These are phyloP conservation scores for Lophiotrema nucula DNA, from an alignment of 495 filamentous ascomycete species.

Conservation along the genomic window DNA sequence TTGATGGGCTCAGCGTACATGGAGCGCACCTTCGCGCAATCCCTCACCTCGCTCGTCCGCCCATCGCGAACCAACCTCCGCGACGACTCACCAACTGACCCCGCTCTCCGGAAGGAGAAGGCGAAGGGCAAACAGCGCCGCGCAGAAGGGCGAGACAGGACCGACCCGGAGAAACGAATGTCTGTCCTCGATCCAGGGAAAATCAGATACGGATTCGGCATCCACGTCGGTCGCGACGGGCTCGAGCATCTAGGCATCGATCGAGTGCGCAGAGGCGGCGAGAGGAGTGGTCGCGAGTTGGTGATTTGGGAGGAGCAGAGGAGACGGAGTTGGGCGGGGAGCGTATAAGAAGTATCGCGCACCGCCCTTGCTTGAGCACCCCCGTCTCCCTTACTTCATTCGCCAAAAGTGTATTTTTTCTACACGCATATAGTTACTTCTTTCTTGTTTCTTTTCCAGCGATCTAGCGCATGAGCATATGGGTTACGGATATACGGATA, in stretches of 20 bases:
- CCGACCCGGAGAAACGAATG: slow-evolving; percentile 13
- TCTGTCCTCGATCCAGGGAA: slow-evolving; percentile 20
- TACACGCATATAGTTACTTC: too few relatives aligned
- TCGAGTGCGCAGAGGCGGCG: slow-evolving; percentile 51
- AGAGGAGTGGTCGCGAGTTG: slow-evolving; percentile 35
- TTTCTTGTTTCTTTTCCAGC: too few relatives aligned
- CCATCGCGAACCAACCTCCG: slow-evolving; percentile 20
- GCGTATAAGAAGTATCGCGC: not conserved
- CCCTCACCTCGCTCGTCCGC: slow-evolving; percentile 20
- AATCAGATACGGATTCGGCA: slow-evolving; percentile 61
- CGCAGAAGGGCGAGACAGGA: too few relatives aligned
- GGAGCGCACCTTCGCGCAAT: slow-evolving; percentile 19
- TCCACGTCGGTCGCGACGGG: slow-evolving; percentile 60
- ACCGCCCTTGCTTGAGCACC: too few relatives aligned
- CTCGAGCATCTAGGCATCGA: slow-evolving; percentile 67
- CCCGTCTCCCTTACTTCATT: too few relatives aligned
- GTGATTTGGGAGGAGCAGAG: slow-evolving; percentile 36
- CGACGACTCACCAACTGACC: slow-evolving; percentile 6
- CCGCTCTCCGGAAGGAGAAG: slow-evolving; percentile 27
- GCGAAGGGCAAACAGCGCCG: slow-evolving; percentile 42
- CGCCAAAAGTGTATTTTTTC: too few relatives aligned
- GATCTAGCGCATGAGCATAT: too few relatives aligned
- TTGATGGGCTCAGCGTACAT: slow-evolving; percentile 45
- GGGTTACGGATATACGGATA: too few relatives aligned
- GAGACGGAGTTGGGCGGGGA: slow-evolving; percentile 13